Base-by-base conservation (phyloP, 192 early-diverging fungal genomes). In the Lobosporangium transversale region DNA sequence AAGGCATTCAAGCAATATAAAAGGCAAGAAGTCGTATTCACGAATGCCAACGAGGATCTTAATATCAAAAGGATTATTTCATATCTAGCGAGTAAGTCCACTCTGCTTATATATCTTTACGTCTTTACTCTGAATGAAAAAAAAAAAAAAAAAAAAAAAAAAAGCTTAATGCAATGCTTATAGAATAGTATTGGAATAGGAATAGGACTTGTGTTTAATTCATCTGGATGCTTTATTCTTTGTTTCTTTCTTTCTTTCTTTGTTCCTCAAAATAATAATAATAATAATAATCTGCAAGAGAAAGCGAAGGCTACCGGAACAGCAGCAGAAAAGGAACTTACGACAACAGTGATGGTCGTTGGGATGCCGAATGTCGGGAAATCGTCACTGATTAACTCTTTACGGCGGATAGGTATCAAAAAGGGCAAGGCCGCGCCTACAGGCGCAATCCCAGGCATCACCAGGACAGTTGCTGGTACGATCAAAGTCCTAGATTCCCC, bases 291-390 rank as follows among this genome's bases (percentile, higher is more conserved):
- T n/a, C n/a, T n/a, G n/a, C n/a, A n/a, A n/a, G n/a, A n/a, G n/a
- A 81, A 83, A 44, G 62, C 69, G 27, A 82, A 62, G 45, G 58
- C 53, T 5, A 62, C 73, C 12, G 73, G 73, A 9, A 67, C 73
- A 33, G 73, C 73, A 3, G 51, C 73, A 4, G 64, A 76, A 17
- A 76, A 76, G n/a, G 73, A 76, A n/a, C 24, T 67, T 11, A 66
- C 73, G 1, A 76, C 73, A 3, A 87, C 85, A 4, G 82, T 95
- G 20, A 91, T 98, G 80, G 86, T 98, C 2, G 92, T 97, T 3
- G 97, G 97, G 6, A 90, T 97, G 87, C 97, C 97, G 5, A 98
- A 98, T 81, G 97, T 98, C 50, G 97, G 97, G 11, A 98, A 98
- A 68, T 95, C 94, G 1, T 91, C 95, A 24, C 61, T 98, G 49